These are phyloP conservation scores for Pinus taeda DNA, from an alignment of 75 land plant genomes.

Conservation along the genomic window DNA sequence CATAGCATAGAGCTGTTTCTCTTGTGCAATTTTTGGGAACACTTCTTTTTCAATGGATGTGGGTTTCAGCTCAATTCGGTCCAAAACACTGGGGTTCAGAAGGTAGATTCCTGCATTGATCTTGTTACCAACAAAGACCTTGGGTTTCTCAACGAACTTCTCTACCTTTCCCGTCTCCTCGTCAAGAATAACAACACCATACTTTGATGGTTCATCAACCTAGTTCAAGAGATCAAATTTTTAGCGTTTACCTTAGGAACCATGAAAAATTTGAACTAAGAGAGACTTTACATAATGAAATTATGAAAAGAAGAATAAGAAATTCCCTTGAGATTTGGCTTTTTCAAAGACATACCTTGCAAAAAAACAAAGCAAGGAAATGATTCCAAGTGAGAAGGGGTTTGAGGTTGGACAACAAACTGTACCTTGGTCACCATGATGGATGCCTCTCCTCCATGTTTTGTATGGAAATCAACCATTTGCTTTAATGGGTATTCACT, in stretches of 20 bases:
- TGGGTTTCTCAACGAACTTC: slow-evolving; percentile 85
- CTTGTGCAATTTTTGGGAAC: slow-evolving; percentile 79
- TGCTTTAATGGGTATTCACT: slow-evolving; percentile 87
- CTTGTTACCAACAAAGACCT: slow-evolving; percentile 86
- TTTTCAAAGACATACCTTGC: too few relatives aligned
- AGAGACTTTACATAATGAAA: not conserved
- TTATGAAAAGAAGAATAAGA: not conserved
- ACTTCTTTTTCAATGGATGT: slow-evolving; percentile 95
- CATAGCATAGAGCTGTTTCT: slow-evolving; percentile 72
- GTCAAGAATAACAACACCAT: slow-evolving; percentile 87
- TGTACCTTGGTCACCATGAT: slow-evolving; percentile 97
- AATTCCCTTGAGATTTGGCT: not conserved
- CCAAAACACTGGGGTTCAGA: slow-evolving; percentile 64
- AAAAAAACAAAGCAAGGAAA: not conserved
- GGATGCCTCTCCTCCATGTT: slow-evolving; percentile 91
- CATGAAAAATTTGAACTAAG: not conserved
- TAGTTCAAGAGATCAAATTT: slow-evolving; percentile 7
- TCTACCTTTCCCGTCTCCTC: slow-evolving; percentile 74
- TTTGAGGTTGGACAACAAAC: not conserved
- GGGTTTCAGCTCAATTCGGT: slow-evolving; percentile 65
- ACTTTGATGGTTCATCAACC: slow-evolving; percentile 96
- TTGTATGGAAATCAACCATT: slow-evolving; percentile 84
- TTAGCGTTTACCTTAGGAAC: not conserved
- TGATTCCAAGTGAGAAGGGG: not conserved
- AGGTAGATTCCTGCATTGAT: slow-evolving; percentile 93